Percentiles rank a stretch among this genome's conserved stretches.
Conservation (phyloP, 192 early-diverging fungal species). For the Gryganskiella cystojenkinii region DNA sequence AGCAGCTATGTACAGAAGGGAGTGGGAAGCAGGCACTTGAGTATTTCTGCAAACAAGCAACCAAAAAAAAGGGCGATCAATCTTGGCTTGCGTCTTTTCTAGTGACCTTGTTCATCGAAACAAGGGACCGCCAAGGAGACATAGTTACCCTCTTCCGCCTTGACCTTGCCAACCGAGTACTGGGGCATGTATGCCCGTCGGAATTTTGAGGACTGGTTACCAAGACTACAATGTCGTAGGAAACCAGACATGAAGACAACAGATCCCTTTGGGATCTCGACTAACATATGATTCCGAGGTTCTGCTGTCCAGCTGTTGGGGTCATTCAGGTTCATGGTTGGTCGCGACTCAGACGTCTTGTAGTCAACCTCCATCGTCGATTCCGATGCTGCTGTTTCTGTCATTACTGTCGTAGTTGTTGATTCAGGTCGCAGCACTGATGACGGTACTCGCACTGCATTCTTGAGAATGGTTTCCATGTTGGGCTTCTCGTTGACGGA, state of each 20-base stretch:
- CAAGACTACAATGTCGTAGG: conserved; percentile 47
- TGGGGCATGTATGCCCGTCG: conserved; percentile 48
- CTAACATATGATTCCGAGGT: conserved; percentile 16
- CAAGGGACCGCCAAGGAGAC: conserved; percentile 39
- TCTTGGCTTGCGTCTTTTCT: too few species aligned
- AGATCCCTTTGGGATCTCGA: conserved; percentile 36
- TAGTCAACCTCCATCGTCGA: too few species aligned
- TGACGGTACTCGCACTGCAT: background rate
- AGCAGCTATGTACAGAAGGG: too few species aligned
- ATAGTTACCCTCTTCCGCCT: conserved; percentile 6
- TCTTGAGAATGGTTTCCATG: background rate
- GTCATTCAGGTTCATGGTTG: background rate
- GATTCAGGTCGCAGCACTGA: background rate
- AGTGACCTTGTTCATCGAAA: conserved; percentile 1
- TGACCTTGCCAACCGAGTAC: conserved; percentile 37
- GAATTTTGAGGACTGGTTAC: conserved; percentile 28
- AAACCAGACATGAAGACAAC: conserved; percentile 44
- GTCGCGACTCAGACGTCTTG: background rate
- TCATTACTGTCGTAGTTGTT: too few species aligned
- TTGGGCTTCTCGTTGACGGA: background rate
- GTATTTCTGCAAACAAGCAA: too few species aligned
- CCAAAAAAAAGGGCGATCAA: too few species aligned
- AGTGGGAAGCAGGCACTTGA: too few species aligned
- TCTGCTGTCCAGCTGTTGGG: background rate
- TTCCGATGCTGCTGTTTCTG: too few species aligned